Conservation (phyloP, 495 filamentous ascomycete genomes). For the Neurospora terricola region DNA sequence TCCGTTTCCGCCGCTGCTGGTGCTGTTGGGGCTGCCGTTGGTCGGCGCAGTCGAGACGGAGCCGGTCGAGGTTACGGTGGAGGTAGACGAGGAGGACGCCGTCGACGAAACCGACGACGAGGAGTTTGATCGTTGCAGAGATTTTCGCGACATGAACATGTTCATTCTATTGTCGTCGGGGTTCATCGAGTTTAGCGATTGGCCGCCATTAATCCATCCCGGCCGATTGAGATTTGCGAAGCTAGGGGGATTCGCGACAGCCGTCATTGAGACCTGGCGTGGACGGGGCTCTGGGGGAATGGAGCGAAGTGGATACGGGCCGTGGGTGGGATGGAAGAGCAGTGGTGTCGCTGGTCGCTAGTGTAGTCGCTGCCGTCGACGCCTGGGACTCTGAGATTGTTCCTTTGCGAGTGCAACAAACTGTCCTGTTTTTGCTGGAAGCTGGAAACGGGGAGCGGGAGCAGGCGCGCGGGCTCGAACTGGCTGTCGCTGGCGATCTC, state of each 20-base stretch:
- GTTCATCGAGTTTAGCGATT: slow-evolving; percentile 71
- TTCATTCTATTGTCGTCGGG: slow-evolving; percentile 63
- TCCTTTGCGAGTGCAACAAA: not conserved
- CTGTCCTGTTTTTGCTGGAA: not conserved
- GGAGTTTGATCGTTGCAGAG: slow-evolving; percentile 73
- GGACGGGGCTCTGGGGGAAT: slow-evolving; percentile 8
- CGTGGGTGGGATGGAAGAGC: slow-evolving; percentile 7
- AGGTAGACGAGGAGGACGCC: slow-evolving; percentile 53
- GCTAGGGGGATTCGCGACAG: slow-evolving; percentile 86
- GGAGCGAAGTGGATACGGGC: slow-evolving; percentile 28
- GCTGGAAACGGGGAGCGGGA: not conserved
- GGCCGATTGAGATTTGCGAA: slow-evolving; percentile 60
- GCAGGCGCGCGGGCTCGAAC: not conserved
- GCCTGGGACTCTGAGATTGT: not conserved
- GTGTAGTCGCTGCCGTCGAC: not conserved
- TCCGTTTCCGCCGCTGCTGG: slow-evolving; percentile 4
- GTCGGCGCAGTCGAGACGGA: slow-evolving; percentile 2
- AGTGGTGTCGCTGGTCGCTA: not conserved
- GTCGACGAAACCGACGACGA: slow-evolving; percentile 72
- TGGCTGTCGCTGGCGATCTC: not conserved
- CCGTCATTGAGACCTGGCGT: slow-evolving; percentile 63
- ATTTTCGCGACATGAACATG: slow-evolving; percentile 82
- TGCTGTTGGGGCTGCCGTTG: slow-evolving; percentile 27
- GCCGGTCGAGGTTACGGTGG: slow-evolving; percentile 39
- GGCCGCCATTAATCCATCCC: slow-evolving; percentile 66